Percentiles rank a stretch among this genome's conserved stretches.
These are phyloP conservation scores for Citrus australasica DNA, from an alignment of 345 rosid genomes.

Conservation along the genomic window DNA sequence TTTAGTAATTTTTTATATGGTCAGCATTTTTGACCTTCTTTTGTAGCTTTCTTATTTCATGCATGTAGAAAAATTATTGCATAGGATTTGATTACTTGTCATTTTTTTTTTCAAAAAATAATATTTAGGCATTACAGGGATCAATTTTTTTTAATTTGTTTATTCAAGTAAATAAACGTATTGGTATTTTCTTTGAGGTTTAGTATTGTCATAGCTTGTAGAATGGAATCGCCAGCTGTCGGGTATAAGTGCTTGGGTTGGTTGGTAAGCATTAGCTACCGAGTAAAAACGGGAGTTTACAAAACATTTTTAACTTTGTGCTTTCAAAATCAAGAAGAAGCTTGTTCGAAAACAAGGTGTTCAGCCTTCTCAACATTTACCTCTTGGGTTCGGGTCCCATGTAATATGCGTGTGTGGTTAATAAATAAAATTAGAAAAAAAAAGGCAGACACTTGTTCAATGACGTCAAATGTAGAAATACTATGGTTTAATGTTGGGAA, in stretches of 20 bases:
- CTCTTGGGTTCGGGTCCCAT: no score
- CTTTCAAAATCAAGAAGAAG: not conserved
- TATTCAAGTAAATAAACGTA: not conserved
- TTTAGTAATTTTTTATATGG: not conserved
- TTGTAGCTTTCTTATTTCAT: not conserved
- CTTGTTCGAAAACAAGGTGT: no score
- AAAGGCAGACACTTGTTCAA: no score
- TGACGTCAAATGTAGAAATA: not conserved
- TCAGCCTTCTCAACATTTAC: no score
- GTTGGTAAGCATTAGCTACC: not conserved
- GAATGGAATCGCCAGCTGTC: not conserved
- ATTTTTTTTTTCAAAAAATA: not conserved
- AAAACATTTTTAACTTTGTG: not conserved
- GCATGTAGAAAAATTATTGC: conserved; percentile 3
- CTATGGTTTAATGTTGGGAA: not conserved
- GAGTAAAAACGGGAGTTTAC: not conserved
- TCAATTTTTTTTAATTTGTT: not conserved
- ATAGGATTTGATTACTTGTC: not conserved
- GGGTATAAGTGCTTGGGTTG: not conserved
- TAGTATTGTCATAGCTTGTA: not conserved
- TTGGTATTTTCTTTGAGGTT: not conserved
- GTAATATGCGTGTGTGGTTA: no score
- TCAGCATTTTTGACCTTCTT: conserved; percentile 5
- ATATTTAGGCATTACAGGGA: not conserved
- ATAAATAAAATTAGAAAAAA: no score